Base-by-base conservation (phyloP, 257 asterid genomes). In the Penstemon davidsonii region DNA sequence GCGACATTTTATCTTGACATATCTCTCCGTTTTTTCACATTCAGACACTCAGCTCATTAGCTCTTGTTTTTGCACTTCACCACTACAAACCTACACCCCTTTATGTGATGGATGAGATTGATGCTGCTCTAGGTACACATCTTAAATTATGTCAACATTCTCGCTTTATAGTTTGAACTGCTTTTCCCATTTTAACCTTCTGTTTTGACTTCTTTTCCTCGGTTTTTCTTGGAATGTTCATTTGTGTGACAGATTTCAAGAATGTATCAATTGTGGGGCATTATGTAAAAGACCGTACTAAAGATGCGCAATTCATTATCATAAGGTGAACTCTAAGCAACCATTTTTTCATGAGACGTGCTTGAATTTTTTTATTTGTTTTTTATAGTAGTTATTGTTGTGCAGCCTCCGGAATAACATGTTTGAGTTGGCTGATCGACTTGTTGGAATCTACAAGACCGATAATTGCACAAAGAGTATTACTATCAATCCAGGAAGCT, bases 11-110 rank as follows among this genome's bases (percentile, higher is more conserved):
- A 25, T 38, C 60, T 33, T 52, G 49, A 46, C 44, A 62, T 58
- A 6, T 67, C 5, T 53, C 2, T 70, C 51, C 66, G 38, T 58
- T 41, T 33, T 40, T 12, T 13, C 9, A 8, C 3, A 8, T 2
- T 78, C 91, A 94, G 99, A 94, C 99, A 3, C 93, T 94, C 55
- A 94, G 97, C 83, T 94, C 99, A 45, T 70, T 94, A 63, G 96
- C 99, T 52, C 90, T 94, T n/a, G 99, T 94, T 67, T 94, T 94
- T 59, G 99, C 99, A 13, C 91, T 94, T 66, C 99, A 94, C 83
- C 99, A 94, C 81, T 94, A 88, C 81, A 94, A 94, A 70, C 99
- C 99, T 12, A 94, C 99, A 45, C 97, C 99, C 36, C 95, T 94
- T 37, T 91, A 94, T 55, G 99, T 94, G 70, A 91, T 91, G 97